Evolutionary conservation across 2,329 filamentous ascomycete species (phyloP), one percentile per base, ranked within the genome.

Genomic region (Cladobotryum mycophilum): DNA sequence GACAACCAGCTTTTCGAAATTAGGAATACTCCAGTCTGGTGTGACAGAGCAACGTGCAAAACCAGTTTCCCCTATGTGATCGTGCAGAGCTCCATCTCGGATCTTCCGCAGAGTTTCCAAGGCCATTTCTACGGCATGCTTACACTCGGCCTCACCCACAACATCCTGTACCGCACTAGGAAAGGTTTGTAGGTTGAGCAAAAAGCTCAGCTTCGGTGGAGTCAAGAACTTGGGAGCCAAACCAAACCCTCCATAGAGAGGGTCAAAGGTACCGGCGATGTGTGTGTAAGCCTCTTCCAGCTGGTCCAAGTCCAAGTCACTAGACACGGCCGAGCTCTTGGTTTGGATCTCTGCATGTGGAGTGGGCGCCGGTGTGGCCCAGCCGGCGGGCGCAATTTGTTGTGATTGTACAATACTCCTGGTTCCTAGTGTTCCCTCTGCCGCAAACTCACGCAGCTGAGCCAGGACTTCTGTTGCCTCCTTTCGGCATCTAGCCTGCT

Each of bases 1-100:
- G 49, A 89, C 90, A 9, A 96, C 80, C 79, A 97, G 90, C 73
- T 97, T 97, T 72, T 99, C 93, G 60, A 97, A 99, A 66, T 96
- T 91, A 11, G 93, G 93, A 43, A 97, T 74, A 55, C 86, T 88
- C 93, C 93, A 99, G 68, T 97, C 88, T 13, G 83, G 75, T 0
- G 92, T 97, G 7, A 95, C 86, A 13, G 89, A 95, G 65, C 95
- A 96, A 47, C 92, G 81, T 35, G 76, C 71, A 58, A 82, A 82
- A 3, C 80, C 80, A 6, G 64, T 63, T 1, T 71, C 73, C 1
- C 77, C 76, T 8, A 82, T 64, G 51, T 82, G 80, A 53, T 83
- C 80, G 47, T 75, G 70, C 54, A 83, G 60, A 4, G 75, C 77
- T 45, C 79, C 74, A 45, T 78, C 72, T 2, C 73, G 70, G 13